These are phyloP conservation scores for Alternaria triticimaculans DNA, from an alignment of 2,329 filamentous ascomycete species.

Conservation along the genomic window DNA sequence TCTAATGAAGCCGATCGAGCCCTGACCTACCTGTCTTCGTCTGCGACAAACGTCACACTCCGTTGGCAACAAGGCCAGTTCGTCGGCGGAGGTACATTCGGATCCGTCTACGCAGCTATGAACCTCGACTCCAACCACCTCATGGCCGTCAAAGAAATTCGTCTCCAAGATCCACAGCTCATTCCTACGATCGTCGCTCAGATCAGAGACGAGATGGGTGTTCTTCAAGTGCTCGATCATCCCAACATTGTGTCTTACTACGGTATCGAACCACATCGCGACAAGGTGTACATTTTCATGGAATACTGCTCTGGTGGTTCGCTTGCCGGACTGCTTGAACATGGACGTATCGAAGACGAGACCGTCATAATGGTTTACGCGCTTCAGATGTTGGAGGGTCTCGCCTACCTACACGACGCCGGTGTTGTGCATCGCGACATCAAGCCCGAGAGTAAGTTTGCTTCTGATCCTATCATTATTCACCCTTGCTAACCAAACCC, in stretches of 20 bases:
- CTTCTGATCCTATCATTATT: background rate
- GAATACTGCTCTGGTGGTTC: conserved; percentile 98
- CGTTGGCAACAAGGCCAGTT: conserved; percentile 99
- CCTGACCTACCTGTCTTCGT: conserved; percentile 90
- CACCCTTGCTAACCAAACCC: background rate
- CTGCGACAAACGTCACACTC: conserved; percentile 91
- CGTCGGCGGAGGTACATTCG: conserved; percentile 95
- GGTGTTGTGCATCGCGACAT: conserved; percentile 96
- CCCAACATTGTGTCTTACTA: conserved; percentile 98
- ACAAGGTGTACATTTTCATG: conserved; percentile 99
- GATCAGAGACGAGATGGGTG: conserved; percentile 96
- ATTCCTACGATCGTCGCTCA: conserved; percentile 93
- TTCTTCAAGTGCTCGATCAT: conserved; percentile 93
- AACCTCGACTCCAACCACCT: conserved; percentile 94
- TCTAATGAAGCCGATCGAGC: conserved; percentile 96
- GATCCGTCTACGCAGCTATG: conserved; percentile 96
- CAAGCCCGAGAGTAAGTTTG: conserved; percentile 85
- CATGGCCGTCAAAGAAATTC: conserved; percentile 99
- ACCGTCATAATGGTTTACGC: conserved; percentile 97
- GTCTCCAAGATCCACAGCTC: conserved; percentile 92
- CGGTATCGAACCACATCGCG: conserved; percentile 95
- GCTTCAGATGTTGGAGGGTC: conserved; percentile 88
- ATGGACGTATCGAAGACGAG: conserved; percentile 96
- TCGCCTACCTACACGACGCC: conserved; percentile 91
- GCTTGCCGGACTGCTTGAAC: conserved; percentile 85